A percentile compares a stretch with the other conserved stretches of the same genome.
These are phyloP conservation scores for Arthrobotrys sinensis DNA, from an alignment of 2,329 filamentous ascomycete genomes.

Conservation along the genomic window DNA sequence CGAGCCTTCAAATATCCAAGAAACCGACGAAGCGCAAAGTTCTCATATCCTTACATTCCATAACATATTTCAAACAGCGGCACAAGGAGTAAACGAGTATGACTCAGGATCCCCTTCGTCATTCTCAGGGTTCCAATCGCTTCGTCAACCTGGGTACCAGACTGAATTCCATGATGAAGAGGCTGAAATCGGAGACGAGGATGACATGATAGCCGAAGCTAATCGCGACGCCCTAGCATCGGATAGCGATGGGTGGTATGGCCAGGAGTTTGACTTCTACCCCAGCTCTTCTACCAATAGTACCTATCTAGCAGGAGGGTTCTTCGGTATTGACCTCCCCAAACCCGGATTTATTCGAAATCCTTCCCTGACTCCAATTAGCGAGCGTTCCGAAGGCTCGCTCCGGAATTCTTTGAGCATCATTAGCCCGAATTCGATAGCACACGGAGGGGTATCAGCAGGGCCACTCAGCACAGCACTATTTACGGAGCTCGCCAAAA, in stretches of 20 bases:
- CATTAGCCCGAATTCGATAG: slow-evolving; percentile 40
- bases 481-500: slow-evolving; percentile 52
- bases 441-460: slow-evolving; percentile 42
- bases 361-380: slow-evolving; percentile 55
- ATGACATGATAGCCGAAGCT: slow-evolving; percentile 95
- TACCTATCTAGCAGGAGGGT: slow-evolving; percentile 55
- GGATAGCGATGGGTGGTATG: slow-evolving; percentile 94
- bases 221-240: slow-evolving; percentile 94
- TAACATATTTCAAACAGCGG: slow-evolving; percentile 66
- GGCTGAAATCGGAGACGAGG: slow-evolving; percentile 79
- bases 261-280: slow-evolving; percentile 97
- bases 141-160: slow-evolving; percentile 63
- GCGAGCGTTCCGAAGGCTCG: slow-evolving; percentile 54
- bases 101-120: slow-evolving; percentile 65
- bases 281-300: slow-evolving; percentile 71
- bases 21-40: not conserved
- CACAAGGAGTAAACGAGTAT: slow-evolving; percentile 68
- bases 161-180: slow-evolving; percentile 72
- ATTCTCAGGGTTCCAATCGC: slow-evolving; percentile 65
- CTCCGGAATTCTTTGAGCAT: slow-evolving; percentile 56
- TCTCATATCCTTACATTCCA: slow-evolving; percentile 62
- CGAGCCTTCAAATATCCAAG: slow-evolving; percentile 12
- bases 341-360: slow-evolving; percentile 56
- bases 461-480: slow-evolving; percentile 56
- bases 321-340: slow-evolving; percentile 56